These are phyloP conservation scores for Hortiboletus rubellus DNA, from an alignment of 1,284 basidiomycete species.

Conservation along the genomic window DNA sequence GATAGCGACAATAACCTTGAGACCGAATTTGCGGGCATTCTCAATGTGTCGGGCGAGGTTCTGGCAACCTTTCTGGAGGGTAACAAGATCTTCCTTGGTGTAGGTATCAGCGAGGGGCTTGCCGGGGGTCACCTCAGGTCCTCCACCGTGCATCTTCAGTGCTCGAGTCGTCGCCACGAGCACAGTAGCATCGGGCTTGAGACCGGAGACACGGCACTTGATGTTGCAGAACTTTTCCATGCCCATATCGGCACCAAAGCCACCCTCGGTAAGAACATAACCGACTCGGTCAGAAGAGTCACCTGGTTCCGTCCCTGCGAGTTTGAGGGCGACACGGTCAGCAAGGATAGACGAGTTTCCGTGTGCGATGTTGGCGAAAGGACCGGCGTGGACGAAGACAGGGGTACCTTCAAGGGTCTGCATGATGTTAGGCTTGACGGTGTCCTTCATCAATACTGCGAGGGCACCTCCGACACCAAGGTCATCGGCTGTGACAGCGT, in stretches of 20 bases:
- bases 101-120: constrained; percentile 95
- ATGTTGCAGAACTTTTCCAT: constrained; percentile 99
- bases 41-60: constrained; percentile 94
- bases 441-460: constrained; percentile 98
- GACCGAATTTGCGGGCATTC: constrained; percentile 93
- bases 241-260: constrained; percentile 99
- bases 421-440: constrained; percentile 99
- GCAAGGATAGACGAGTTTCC: constrained; percentile 99
- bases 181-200: constrained; percentile 91
- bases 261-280: constrained; percentile 98
- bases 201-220: constrained; percentile 94
- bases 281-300: constrained; percentile 81
- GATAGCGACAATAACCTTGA: constrained; percentile 96
- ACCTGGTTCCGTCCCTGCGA: constrained; percentile 94
- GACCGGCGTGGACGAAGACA: constrained; percentile 98
- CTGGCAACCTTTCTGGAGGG: constrained; percentile 88
- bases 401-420: constrained; percentile 98
- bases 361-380: constrained; percentile 99
- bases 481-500: constrained; percentile 95
- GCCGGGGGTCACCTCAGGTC: constrained; percentile 95
- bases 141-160: constrained; percentile 99
- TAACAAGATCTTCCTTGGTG: constrained; percentile 90
- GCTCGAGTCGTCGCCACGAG: constrained; percentile 98
- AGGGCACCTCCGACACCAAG: constrained; percentile 95
- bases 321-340: constrained; percentile 94